Base-by-base conservation (phyloP, 768 basidiomycete species). In the Kwoniella dendrophila region DNA sequence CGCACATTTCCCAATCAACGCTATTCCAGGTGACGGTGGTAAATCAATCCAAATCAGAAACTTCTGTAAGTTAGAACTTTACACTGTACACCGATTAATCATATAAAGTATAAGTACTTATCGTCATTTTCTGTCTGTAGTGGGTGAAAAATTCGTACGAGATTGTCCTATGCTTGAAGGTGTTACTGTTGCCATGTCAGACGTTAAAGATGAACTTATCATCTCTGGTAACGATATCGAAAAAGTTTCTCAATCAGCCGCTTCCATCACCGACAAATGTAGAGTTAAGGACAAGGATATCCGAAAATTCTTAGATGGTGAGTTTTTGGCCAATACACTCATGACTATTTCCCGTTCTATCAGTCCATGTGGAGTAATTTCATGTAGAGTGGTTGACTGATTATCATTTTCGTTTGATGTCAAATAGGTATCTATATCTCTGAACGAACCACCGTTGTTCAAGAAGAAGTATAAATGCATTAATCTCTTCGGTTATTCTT, bases 1-100 rank as follows among this genome's bases (percentile, higher is more conserved):
- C 78, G 96, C 96, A 73, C 96, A 99, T 84, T 99, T 99, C 85
- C 96, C 96, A 64, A 96, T 99, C 85, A 99, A 99, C 84, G 88
- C 89, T 79, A 95, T 96, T 80, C 78, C 78, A 53, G 58, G 53
- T 47, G 75, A 75, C 29, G 78, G 74, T 57, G 78, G 78, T 53
- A 65, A 68, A 48, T 62, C 70, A 54, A 65, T 80, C 59, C 76
- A 79, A 62, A 79, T 80, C 78, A 67, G 79, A 71, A 80, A 80
- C 75, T 80, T 80, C 78, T 72, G 75, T 76, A 48, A 48, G 75
- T 74, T 45, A 20, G 4, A 11, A 30, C 16, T 20, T 24, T 40
- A 38, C 24, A 29, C 45, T 40, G n/a, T n/a, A n/a, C n/a, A n/a
- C n/a, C n/a, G n/a, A n/a, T n/a, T n/a, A n/a, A n/a, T n/a, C n/a